These are phyloP conservation scores for Acephala macrosclerotiorum DNA, from an alignment of 2,329 filamentous ascomycete species.

Conservation along the genomic window DNA sequence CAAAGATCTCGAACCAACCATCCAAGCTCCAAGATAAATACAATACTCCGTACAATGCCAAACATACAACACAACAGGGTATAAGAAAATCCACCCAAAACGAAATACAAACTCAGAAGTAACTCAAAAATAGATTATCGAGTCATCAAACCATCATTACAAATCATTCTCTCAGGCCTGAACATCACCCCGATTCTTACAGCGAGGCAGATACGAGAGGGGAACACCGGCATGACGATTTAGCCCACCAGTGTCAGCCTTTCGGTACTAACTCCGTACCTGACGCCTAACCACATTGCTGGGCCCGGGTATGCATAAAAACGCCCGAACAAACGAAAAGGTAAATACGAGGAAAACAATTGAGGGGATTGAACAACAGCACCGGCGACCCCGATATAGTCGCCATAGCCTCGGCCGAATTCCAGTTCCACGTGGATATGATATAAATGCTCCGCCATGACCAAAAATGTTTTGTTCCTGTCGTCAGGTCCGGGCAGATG, in stretches of 20 bases:
- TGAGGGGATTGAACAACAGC: neutral
- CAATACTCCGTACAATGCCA: neutral
- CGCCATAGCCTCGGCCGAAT: neutral
- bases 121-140: neutral
- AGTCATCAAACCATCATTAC: neutral
- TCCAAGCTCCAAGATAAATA: neutral
- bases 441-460: neutral
- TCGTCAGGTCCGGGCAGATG: neutral
- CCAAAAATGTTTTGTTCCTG: neutral
- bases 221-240: neutral
- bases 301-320: neutral
- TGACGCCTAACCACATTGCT: neutral
- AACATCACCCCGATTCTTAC: neutral
- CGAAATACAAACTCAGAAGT: neutral
- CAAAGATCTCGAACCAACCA: neutral
- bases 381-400: neutral
- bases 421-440: neutral
- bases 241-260: neutral
- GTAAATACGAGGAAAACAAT: neutral
- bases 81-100: neutral
- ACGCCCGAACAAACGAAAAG: neutral
- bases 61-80: neutral
- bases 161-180: neutral
- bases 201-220: conserved; percentile 6
- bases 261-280: neutral